Base-by-base conservation (phyloP, 768 basidiomycete species). In the Ramaria rubella region DNA sequence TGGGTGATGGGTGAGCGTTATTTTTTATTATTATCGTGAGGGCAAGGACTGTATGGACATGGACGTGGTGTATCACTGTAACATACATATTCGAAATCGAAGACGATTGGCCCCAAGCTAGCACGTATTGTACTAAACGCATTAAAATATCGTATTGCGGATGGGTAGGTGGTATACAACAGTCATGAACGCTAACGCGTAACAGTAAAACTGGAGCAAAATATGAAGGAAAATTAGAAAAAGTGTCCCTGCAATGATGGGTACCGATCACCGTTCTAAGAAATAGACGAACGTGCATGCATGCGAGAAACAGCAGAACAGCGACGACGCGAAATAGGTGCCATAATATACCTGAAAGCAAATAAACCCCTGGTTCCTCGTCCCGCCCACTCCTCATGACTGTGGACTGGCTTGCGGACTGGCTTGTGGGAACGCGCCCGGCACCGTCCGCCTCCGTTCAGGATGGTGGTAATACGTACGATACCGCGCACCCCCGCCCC, bases 401-500 rank as follows among this genome's bases (percentile, higher is more conserved):
- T 34, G 36, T 30, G 52, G 52, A 17, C 52, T 54, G n/a, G n/a
- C n/a, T n/a, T n/a, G n/a, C 46, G 44, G 48, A 30, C n/a, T n/a
- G n/a, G n/a, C n/a, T n/a, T 56, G 43, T n/a, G 69, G 65, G 62
- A 86, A 86, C 3, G 82, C 83, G 4, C 85, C 85, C 4, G 85
- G 85, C 57, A 85, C 73, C 0, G 69, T 64, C 60, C 78, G 76
- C 63, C 75, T 75, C 58, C 83, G 73, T 64, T 93, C 91, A 0
- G 91, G 91, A 68, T 91, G 91, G 67, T 91, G 91, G 62, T 86
- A 92, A 63, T 91, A 91, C 26, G 87, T 91, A 31, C 81, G 79
- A 67, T 89, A 86, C 27, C 87, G 74, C 60, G 80, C 53, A 17
- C 48, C 55, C 19, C 34, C 48, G 19, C 36, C 45, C 31, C 33